Evolutionary conservation across 805 yeast species (phyloP).

Genomic region (Kuraishia ogatae): DNA sequence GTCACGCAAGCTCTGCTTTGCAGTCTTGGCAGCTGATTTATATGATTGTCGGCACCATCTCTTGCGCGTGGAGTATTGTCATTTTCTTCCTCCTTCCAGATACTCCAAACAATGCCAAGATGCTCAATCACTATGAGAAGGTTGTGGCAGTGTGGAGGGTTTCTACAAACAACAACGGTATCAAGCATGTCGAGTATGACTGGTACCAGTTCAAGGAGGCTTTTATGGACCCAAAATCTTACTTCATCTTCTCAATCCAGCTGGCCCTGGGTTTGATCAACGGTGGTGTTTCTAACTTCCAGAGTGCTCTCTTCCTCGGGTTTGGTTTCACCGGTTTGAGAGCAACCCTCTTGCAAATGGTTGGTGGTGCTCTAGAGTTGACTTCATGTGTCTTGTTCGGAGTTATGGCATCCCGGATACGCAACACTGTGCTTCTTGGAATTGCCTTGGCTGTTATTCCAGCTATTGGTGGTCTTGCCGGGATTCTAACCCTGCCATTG

Average conservation of each 20-base stretch:
- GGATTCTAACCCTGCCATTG: constrained; percentile 14
- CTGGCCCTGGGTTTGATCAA: constrained; percentile 13
- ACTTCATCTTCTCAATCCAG: not conserved
- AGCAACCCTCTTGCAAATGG: constrained; percentile 16
- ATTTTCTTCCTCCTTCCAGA: constrained; percentile 25
- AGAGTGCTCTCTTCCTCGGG: constrained; percentile 25
- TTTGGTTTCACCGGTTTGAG: constrained; percentile 24
- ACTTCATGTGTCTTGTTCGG: constrained; percentile 23
- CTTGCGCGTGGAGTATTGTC: constrained; percentile 29
- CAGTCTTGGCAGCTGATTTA: constrained; percentile 55
- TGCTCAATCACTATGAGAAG: constrained; percentile 31
- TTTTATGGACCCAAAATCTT: constrained; percentile 25
- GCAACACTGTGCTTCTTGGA: constrained; percentile 15
- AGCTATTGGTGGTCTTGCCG: constrained; percentile 10
- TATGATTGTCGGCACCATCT: constrained; percentile 50
- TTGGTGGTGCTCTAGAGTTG: constrained; percentile 21
- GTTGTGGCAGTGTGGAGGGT: constrained; percentile 16
- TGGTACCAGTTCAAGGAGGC: constrained; percentile 35
- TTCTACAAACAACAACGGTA: constrained; percentile 33
- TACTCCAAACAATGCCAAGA: constrained; percentile 36
- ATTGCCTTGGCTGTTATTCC: constrained; percentile 8
- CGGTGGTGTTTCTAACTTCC: constrained; percentile 36
- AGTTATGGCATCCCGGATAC: constrained; percentile 16
- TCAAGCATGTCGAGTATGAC: constrained; percentile 29
- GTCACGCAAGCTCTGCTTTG: constrained; percentile 28